phyloP scores from a whole-genome alignment of 352 stramenopile genomes.

The Phytophthora multivora region DNA sequence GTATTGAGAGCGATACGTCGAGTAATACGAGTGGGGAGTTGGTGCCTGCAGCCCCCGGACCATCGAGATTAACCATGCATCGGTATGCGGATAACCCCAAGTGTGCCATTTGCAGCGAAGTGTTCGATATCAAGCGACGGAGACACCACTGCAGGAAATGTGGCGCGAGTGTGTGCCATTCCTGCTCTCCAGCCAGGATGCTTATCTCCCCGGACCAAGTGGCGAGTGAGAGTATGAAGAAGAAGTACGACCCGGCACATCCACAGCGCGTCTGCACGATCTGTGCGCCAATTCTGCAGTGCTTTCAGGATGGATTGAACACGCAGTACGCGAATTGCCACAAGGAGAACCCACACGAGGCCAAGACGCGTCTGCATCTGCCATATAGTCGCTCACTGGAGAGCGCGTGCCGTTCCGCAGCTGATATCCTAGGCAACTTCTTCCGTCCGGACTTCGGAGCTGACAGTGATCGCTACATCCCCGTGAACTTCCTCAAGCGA shows the following conservation, averaged over 20 bases:
- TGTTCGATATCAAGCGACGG: slow-evolving; percentile 79
- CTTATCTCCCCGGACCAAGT: slow-evolving; percentile 77
- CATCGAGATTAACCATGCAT: slow-evolving; percentile 30
- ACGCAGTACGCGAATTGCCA: slow-evolving; percentile 80
- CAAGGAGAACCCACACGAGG: slow-evolving; percentile 81
- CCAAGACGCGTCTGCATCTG: slow-evolving; percentile 74
- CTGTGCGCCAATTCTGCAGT: slow-evolving; percentile 77
- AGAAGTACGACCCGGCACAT: slow-evolving; percentile 72
- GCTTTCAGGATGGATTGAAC: slow-evolving; percentile 72
- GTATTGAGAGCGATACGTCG: slow-evolving; percentile 48
- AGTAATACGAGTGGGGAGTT: slow-evolving; percentile 42
- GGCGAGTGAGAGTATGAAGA: slow-evolving; percentile 38
- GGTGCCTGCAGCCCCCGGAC: slow-evolving; percentile 13
- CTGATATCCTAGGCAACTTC: slow-evolving; percentile 84
- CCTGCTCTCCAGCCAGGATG: slow-evolving; percentile 76
- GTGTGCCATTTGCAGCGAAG: slow-evolving; percentile 79
- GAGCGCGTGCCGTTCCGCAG: slow-evolving; percentile 74
- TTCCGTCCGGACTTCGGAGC: slow-evolving; percentile 70
- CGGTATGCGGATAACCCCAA: slow-evolving; percentile 61
- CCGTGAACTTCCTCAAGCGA: slow-evolving; percentile 79
- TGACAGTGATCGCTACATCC: slow-evolving; percentile 79
- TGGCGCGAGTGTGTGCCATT: slow-evolving; percentile 65
- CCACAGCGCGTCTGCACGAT: slow-evolving; percentile 85
- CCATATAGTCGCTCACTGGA: slow-evolving; percentile 78
- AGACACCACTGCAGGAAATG: slow-evolving; percentile 81